Evolutionary conservation across 2,329 filamentous ascomycete species (phyloP), one percentile per base, ranked within the genome.

Genomic region (Aaosphaeria pasadenensis): DNA sequence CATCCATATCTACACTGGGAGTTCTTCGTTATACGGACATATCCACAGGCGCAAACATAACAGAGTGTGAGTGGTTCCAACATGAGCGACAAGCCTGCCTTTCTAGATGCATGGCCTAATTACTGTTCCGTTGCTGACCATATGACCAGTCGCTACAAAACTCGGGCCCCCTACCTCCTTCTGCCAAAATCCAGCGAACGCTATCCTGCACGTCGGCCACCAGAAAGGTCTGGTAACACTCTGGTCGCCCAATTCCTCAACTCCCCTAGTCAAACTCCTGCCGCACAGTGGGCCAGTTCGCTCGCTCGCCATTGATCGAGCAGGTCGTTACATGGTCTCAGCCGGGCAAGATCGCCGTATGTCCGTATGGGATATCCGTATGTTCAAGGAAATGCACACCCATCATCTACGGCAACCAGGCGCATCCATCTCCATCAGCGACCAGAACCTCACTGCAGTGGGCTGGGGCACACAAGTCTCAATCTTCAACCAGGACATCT

Each of bases 301-400:
- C 47, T 86, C 88, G 7, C 69, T 96, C 43, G 89, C 89, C 2
- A 79, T 97, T 39, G 92, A 99, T 66, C 82, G 91, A 50, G 88
- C 92, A 67, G 94, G 94, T 24, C 84, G 88, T 48, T 99, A 96
- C 74, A 96, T 97, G 92, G 90, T 96, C 7, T 90, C 91, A 4
- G 86, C 89, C 0, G 92, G 91, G 1, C 90, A 95, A 66, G 92
- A 96, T 67, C 79, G 85, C 56, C 89, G 88, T 66, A 95, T 96
- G 88, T 85, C 88, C n/a, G 85, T 96, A 9, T 96, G 92, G 91
- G 92, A 97, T 67, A 86, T 97, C 53, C 84, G 92, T 39, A 95
- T 90, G 81, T 94, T 95, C 76, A 90, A 88, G 59, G 90, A 96
- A 64, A 87, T 99, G 29, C 89, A 94, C 73, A 89, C 81, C 58